Percentiles rank a stretch among this genome's conserved stretches.
Evolutionary conservation across 768 basidiomycete species (phyloP).

Genomic region (Serendipita sp.): DNA sequence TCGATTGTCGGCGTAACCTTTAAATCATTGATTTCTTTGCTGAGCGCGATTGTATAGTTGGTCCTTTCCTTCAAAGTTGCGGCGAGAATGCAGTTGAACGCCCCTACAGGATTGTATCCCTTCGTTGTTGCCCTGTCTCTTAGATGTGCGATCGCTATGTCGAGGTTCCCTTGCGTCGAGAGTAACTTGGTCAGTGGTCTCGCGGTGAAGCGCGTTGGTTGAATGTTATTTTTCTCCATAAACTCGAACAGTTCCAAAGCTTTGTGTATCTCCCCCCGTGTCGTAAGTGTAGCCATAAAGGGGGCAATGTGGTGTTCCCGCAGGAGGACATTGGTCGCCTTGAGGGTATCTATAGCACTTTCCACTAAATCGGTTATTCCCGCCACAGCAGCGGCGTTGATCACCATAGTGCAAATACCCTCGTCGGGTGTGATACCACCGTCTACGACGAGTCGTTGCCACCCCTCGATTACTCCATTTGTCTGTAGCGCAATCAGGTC

Average conservation of each 20-base stretch:
- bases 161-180: constrained; percentile 28
- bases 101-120: constrained; percentile 34
- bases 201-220: constrained; percentile 35
- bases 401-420: constrained; percentile 51
- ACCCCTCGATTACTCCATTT: constrained; percentile 48
- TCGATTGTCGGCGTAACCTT: constrained; percentile 39
- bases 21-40: constrained; percentile 44
- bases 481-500: constrained; percentile 25
- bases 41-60: constrained; percentile 62
- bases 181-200: constrained; percentile 37
- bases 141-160: constrained; percentile 50
- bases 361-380: constrained; percentile 57
- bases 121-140: constrained; percentile 45
- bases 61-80: constrained; percentile 51
- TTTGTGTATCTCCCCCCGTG: constrained; percentile 38
- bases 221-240: constrained; percentile 41
- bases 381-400: constrained; percentile 56
- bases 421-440: constrained; percentile 50
- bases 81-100: constrained; percentile 51
- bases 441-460: constrained; percentile 41
- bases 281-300: constrained; percentile 57
- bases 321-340: constrained; percentile 30
- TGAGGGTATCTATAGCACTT: constrained; percentile 44
- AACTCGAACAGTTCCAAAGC: constrained; percentile 42
- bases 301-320: constrained; percentile 65